These are phyloP conservation scores for Aciculoconidium aculeatum DNA, from an alignment of 805 yeast species.

Conservation along the genomic window DNA sequence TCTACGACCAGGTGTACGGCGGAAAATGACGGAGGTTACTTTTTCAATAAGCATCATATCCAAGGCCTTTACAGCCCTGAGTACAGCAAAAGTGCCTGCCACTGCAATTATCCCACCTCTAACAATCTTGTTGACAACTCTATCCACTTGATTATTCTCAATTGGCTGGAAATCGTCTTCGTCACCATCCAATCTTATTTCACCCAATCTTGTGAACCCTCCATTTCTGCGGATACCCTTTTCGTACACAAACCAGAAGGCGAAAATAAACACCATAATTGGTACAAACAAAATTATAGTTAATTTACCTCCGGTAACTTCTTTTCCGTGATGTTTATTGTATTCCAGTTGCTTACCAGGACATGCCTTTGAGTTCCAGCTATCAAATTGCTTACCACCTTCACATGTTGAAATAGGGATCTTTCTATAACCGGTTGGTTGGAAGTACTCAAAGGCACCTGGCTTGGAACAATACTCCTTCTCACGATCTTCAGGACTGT, in stretches of 20 bases:
- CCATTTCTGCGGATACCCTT: constrained; percentile 77
- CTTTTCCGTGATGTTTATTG: constrained; percentile 44
- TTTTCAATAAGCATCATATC: constrained; percentile 30
- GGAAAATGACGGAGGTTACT: constrained; percentile 22
- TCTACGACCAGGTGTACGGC: constrained; percentile 35
- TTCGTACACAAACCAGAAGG: constrained; percentile 67
- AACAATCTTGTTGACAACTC: constrained; percentile 52
- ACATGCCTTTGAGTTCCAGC: constrained; percentile 63
- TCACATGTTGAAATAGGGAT: constrained; percentile 81
- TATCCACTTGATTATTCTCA: constrained; percentile 59
- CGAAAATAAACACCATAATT: constrained; percentile 44
- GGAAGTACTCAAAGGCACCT: constrained; percentile 63
- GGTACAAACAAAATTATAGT: constrained; percentile 55
- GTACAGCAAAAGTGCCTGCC: constrained; percentile 34
- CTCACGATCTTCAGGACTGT: constrained; percentile 56
- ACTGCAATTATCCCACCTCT: constrained; percentile 47
- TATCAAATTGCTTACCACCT: constrained; percentile 72
- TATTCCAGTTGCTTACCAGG: constrained; percentile 80
- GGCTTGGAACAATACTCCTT: constrained; percentile 53
- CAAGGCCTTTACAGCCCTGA: constrained; percentile 28
- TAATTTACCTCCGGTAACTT: constrained; percentile 50
- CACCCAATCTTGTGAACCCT: constrained; percentile 74
- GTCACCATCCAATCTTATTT: constrained; percentile 76
- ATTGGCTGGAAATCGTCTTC: constrained; percentile 49
- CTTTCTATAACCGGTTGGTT: constrained; percentile 89